phyloP scores from a whole-genome alignment of 1,139 yeast species.

The Debaryomyces nepalensis region DNA sequence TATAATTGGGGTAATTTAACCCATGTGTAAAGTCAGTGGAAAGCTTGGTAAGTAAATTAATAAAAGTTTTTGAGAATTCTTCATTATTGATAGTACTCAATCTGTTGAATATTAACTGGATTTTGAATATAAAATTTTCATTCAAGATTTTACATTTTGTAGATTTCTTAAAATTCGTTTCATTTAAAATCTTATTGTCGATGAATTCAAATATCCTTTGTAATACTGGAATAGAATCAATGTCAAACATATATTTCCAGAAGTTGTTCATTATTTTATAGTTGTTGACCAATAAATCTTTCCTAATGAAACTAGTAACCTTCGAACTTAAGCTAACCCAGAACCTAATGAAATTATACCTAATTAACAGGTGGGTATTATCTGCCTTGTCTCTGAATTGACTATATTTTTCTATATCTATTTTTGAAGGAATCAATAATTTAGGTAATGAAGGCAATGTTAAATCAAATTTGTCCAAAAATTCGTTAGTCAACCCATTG shows the following conservation, averaged over 20 bases:
- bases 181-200: slow-evolving; percentile 57
- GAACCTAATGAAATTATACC: slow-evolving; percentile 63
- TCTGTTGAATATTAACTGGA: slow-evolving; percentile 57
- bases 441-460: slow-evolving; percentile 64
- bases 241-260: slow-evolving; percentile 62
- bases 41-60: slow-evolving; percentile 54
- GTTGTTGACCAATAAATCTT: slow-evolving; percentile 62
- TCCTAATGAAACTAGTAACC: slow-evolving; percentile 58
- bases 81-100: slow-evolving; percentile 29
- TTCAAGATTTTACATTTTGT: slow-evolving; percentile 78
- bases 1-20: slow-evolving; percentile 63
- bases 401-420: slow-evolving; percentile 35
- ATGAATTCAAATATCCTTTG: slow-evolving; percentile 51
- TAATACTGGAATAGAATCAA: slow-evolving; percentile 55
- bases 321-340: slow-evolving; percentile 58
- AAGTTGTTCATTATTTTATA: slow-evolving; percentile 62
- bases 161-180: slow-evolving; percentile 63
- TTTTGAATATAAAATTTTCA: slow-evolving; percentile 69
- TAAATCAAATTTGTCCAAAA: slow-evolving; percentile 71
- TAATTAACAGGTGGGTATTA: slow-evolving; percentile 45
- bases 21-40: slow-evolving; percentile 62
- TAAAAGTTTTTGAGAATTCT: slow-evolving; percentile 33
- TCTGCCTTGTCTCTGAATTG: slow-evolving; percentile 20
- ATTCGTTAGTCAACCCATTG: slow-evolving; percentile 57
- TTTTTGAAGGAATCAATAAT: slow-evolving; percentile 58